Evolutionary conservation across 1,139 yeast genomes (phyloP), one percentile per base, ranked within the genome.

Genomic region (Meyerozyma guilliermondii): DNA sequence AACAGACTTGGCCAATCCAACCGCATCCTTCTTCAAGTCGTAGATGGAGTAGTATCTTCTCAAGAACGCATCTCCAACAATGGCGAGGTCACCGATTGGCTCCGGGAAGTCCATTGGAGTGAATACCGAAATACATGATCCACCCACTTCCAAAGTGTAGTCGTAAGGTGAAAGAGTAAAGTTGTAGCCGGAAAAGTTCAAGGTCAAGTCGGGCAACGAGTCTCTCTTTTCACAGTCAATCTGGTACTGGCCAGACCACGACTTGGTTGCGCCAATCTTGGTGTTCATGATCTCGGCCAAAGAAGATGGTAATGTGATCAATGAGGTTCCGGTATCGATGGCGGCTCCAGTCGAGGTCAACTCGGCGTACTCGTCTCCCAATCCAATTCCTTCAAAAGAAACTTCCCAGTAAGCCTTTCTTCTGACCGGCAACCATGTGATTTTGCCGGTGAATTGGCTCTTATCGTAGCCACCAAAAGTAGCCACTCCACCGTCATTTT

Each of bases 351-450:
- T 83, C 57, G 74, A 72, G 55, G 76, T 78, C 59, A 92, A 79
- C 56, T 77, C 81, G 40, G 98, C 96, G 58, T 78, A 85, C 68
- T 92, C 96, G 51, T 84, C 85, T 55, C 98, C 98, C 50, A 92
- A 76, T 33, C 91, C 87, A 60, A 92, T 74, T 55, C 96, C 91
- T 56, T 88, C 88, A 53, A 92, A 84, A 51, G 85, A 78, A 47
- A 92, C 98, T 74, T 92, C 98, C 98, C 98, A 92, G 78, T 92
- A 92, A 31, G 98, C 98, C 81, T 91, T 87, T 78, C 98, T 87
- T 74, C 98, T 88, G 48, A 92, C 94, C 45, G 98, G 98, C 67
- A 92, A 78, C 87, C 95, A 89, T 42, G 92, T 85, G 56, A 92
- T 75, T 54, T 91, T 80, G 50, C 98, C 98, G 40, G 71, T 68